Percentiles rank a stretch among this genome's conserved stretches.
These are phyloP conservation scores for Halophytophthora polymorphica DNA, from an alignment of 352 stramenopile species.

Conservation along the genomic window DNA sequence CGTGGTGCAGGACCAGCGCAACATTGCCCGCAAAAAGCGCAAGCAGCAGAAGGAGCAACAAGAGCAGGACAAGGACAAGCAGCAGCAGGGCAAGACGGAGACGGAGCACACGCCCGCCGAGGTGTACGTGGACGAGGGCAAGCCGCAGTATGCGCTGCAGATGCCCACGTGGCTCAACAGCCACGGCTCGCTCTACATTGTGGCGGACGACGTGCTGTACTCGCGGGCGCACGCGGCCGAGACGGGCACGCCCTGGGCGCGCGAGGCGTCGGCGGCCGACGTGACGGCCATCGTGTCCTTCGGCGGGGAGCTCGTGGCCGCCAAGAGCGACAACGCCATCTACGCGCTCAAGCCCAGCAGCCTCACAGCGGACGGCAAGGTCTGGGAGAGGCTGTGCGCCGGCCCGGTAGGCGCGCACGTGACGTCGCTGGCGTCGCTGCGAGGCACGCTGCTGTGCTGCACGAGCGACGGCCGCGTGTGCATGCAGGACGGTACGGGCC, in stretches of 20 bases:
- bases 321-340: slow-evolving; percentile 50
- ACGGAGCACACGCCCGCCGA: slow-evolving; percentile 15
- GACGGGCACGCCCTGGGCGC: slow-evolving; percentile 34
- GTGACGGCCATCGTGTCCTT: slow-evolving; percentile 74
- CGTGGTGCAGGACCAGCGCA: slow-evolving; percentile 51
- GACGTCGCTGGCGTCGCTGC: slow-evolving; percentile 61
- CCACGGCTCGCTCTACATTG: slow-evolving; percentile 69
- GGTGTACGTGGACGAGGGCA: slow-evolving; percentile 23
- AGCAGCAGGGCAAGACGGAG: slow-evolving; percentile 14
- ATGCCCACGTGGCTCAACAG: slow-evolving; percentile 76
- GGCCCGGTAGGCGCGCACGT: slow-evolving; percentile 40
- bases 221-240: slow-evolving; percentile 58
- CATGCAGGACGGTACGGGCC: slow-evolving; percentile 61
- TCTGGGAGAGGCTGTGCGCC: slow-evolving; percentile 52
- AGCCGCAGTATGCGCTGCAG: slow-evolving; percentile 33
- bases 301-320: slow-evolving; percentile 62
- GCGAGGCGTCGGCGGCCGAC: slow-evolving; percentile 34
- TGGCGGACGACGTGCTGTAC: slow-evolving; percentile 56
- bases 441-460: slow-evolving; percentile 60
- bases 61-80: slow-evolving; percentile 49
- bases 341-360: slow-evolving; percentile 44
- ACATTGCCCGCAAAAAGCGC: slow-evolving; percentile 56
- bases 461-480: slow-evolving; percentile 56
- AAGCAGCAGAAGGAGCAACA: slow-evolving; percentile 66
- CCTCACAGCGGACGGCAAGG: slow-evolving; percentile 14